phyloP scores from a whole-genome alignment of 164 flowering plant genomes.

The Macadamia tetraphylla region DNA sequence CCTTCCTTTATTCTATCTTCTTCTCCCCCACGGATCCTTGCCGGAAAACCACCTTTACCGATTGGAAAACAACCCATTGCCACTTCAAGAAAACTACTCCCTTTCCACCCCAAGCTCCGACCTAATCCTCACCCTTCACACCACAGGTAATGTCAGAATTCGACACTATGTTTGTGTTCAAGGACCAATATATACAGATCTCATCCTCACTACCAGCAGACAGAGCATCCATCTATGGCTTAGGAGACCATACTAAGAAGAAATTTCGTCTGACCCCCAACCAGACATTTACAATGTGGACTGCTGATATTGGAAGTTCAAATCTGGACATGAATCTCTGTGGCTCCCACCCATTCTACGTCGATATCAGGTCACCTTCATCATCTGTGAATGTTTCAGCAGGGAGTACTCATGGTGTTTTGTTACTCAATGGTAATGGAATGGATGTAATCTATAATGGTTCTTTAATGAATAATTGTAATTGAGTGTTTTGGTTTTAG shows the following conservation, averaged over 20 bases:
- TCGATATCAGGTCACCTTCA: conserved; percentile 51
- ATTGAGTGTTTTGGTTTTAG: too few species aligned
- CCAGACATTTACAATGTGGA: conserved; percentile 62
- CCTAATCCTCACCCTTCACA: conserved; percentile 20
- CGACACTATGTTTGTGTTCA: conserved; percentile 48
- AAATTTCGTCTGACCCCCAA: conserved; percentile 38
- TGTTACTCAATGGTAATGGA: conserved; percentile 39
- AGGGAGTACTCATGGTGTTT: conserved; percentile 48
- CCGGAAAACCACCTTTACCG: conserved; percentile 9
- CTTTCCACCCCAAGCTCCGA: conserved; percentile 19
- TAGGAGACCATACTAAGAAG: conserved; percentile 81
- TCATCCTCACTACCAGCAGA: conserved; percentile 49
- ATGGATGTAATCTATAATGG: conserved; percentile 31
- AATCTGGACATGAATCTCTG: conserved; percentile 52
- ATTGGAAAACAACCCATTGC: not conserved
- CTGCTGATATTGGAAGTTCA: conserved; percentile 44
- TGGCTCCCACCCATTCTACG: conserved; percentile 82
- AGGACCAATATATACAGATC: conserved; percentile 70
- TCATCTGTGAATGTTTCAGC: conserved; percentile 7
- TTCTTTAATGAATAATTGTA: not conserved
- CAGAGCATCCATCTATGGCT: conserved; percentile 57
- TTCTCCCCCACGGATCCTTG: conserved; percentile 9
- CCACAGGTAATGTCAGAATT: conserved; percentile 19
- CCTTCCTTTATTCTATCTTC: not conserved
- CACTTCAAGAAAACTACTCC: not conserved